Conservation (phyloP, 2,329 filamentous ascomycete species). For the Seiridium cupressi region DNA sequence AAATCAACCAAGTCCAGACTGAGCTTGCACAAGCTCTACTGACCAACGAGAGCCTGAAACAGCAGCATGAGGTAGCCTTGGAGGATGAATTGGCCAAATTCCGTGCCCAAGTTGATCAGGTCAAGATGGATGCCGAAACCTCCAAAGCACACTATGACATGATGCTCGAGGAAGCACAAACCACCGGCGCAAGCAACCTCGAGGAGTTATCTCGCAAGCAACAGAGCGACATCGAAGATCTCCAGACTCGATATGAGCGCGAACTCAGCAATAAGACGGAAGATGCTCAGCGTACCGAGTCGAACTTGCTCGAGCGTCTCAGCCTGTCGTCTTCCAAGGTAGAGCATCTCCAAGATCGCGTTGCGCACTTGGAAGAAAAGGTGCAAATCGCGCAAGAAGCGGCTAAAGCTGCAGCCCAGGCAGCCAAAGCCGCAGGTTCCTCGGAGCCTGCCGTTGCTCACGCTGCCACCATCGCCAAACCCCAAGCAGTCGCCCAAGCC, state of each 20-base stretch:
- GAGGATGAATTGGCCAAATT: conserved; percentile 74
- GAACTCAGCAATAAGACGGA: conserved; percentile 72
- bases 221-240: conserved; percentile 69
- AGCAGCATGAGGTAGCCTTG: conserved; percentile 74
- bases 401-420: conserved; percentile 56
- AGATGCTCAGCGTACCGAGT: conserved; percentile 77
- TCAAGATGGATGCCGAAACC: conserved; percentile 77
- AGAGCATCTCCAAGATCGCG: conserved; percentile 81
- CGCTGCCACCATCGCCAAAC: conserved; percentile 38
- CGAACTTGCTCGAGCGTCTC: conserved; percentile 77
- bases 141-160: conserved; percentile 79
- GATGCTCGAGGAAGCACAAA: conserved; percentile 75
- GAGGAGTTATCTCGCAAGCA: conserved; percentile 49
- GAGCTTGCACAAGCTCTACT: conserved; percentile 74
- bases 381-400: conserved; percentile 87
- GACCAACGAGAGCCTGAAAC: conserved; percentile 74
- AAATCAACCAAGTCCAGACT: conserved; percentile 66
- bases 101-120: conserved; percentile 73
- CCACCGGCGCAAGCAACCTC: conserved; percentile 31
- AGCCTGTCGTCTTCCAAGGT: conserved; percentile 81
- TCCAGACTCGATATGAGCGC: conserved; percentile 72
- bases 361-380: conserved; percentile 83
- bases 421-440: conserved; percentile 30
- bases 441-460: conserved; percentile 45
- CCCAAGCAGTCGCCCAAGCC: conserved; percentile 35